phyloP scores from a whole-genome alignment of 2,329 filamentous ascomycete species.

The Oidium heveae region DNA sequence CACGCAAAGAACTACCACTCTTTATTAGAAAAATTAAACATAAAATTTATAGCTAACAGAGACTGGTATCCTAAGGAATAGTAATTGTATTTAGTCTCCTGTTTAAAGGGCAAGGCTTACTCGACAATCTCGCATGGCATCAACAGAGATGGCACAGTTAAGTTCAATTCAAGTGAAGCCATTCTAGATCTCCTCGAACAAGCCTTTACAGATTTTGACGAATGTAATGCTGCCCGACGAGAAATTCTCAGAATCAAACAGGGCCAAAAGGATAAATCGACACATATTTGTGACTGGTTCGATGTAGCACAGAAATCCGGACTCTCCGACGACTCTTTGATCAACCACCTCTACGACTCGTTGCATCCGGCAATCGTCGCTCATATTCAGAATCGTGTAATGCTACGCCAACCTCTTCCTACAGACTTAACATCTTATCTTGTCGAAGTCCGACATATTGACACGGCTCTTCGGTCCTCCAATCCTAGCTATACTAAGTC shows the following conservation, averaged over 20 bases:
- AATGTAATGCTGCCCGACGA: background rate
- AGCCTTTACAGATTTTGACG: background rate
- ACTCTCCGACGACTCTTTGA: background rate
- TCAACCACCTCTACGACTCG: background rate
- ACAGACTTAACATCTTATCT: background rate
- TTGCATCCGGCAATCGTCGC: background rate
- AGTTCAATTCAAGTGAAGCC: background rate
- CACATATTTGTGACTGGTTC: background rate
- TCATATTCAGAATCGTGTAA: background rate
- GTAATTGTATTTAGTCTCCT: background rate
- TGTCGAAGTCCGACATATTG: background rate
- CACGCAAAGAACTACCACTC: background rate
- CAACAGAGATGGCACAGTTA: background rate
- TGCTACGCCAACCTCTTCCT: background rate
- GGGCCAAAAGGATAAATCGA: background rate
- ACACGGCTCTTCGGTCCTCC: background rate
- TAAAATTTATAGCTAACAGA: background rate
- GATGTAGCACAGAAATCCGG: background rate
- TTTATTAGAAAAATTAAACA: background rate
- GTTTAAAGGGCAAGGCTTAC: background rate
- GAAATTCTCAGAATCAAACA: background rate
- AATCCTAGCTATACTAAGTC: background rate
- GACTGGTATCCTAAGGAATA: background rate
- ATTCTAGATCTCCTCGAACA: background rate
- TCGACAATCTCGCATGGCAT: background rate